A percentile compares a stretch with the other conserved stretches of the same genome.
Evolutionary conservation across 176 grass and related monocot genomes (phyloP).

Genomic region (Puya raimondii): DNA sequence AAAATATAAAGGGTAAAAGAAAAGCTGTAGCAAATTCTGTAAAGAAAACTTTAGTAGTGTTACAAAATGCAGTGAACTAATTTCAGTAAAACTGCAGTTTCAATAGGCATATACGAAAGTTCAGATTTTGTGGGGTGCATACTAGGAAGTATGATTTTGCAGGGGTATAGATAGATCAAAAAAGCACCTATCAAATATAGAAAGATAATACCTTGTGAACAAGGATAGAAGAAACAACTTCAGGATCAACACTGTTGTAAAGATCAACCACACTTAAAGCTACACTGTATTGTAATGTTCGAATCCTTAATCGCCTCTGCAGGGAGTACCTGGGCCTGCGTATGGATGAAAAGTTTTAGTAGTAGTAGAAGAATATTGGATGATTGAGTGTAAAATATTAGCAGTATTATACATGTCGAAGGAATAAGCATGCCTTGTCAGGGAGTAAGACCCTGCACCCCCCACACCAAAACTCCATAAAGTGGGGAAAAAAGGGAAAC

Average conservation of each 20-base stretch:
- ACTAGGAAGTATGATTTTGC: too few relatives aligned
- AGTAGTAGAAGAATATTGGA: neutral
- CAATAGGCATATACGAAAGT: too few relatives aligned
- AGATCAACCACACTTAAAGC: constrained; percentile 71
- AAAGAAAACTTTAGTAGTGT: neutral
- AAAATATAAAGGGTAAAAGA: constrained; percentile 8
- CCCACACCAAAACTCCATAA: too few relatives aligned
- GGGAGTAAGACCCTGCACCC: too few relatives aligned
- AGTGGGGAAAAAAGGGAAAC: too few relatives aligned
- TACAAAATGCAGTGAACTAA: too few relatives aligned
- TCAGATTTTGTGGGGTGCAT: too few relatives aligned
- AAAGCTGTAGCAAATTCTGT: neutral
- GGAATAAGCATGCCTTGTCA: too few relatives aligned
- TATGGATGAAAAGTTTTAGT: neutral
- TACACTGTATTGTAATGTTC: constrained; percentile 64
- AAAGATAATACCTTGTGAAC: constrained; percentile 78
- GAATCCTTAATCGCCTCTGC: constrained; percentile 84
- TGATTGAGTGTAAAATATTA: too few relatives aligned
- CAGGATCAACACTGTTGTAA: constrained; percentile 75
- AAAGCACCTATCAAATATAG: constrained; percentile 2
- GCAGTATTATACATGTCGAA: too few relatives aligned
- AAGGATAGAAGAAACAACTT: constrained; percentile 79
- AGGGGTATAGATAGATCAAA: too few relatives aligned
- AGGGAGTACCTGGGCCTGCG: constrained; percentile 55
- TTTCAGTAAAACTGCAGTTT: too few relatives aligned